Evolutionary conservation across 2,329 filamentous ascomycete genomes (phyloP).

Genomic region (Ceratocystis colombiana): DNA sequence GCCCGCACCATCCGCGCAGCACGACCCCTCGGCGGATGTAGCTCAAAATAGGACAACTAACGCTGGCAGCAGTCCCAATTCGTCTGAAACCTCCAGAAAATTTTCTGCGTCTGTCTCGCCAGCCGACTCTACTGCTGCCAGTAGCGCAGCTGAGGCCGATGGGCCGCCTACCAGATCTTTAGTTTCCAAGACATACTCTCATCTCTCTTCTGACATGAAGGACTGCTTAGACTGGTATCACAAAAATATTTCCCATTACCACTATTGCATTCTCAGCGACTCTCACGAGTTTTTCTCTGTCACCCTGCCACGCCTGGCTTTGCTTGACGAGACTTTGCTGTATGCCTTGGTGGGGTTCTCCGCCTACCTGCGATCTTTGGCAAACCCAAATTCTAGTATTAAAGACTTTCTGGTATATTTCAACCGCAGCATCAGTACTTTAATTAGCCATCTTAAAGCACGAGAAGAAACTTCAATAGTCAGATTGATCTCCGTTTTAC

Average conservation of each 20-base stretch:
- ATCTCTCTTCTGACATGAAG: conserved; percentile 58
- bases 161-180: background rate
- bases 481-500: conserved; percentile 76
- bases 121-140: conserved; percentile 17
- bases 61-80: conserved; percentile 34
- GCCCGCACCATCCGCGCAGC: conserved; percentile 27
- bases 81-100: conserved; percentile 27
- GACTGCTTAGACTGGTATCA: conserved; percentile 71
- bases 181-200: conserved; percentile 39
- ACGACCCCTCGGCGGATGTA: conserved; percentile 25
- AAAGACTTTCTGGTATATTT: conserved; percentile 81
- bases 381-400: conserved; percentile 60
- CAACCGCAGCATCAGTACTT: conserved; percentile 69
- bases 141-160: conserved; percentile 20
- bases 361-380: conserved; percentile 72
- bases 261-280: conserved; percentile 70
- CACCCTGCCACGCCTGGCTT: conserved; percentile 60
- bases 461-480: conserved; percentile 61
- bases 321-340: conserved; percentile 66
- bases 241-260: conserved; percentile 66
- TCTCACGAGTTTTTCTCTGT: conserved; percentile 62
- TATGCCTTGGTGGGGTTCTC: conserved; percentile 83
- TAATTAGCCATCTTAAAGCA: conserved; percentile 61
- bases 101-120: conserved; percentile 19
- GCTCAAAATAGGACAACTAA: conserved; percentile 24